A percentile compares a stretch with the other conserved stretches of the same genome.
These are phyloP conservation scores for Salix caprea DNA, from an alignment of 345 rosid genomes.

Conservation along the genomic window DNA sequence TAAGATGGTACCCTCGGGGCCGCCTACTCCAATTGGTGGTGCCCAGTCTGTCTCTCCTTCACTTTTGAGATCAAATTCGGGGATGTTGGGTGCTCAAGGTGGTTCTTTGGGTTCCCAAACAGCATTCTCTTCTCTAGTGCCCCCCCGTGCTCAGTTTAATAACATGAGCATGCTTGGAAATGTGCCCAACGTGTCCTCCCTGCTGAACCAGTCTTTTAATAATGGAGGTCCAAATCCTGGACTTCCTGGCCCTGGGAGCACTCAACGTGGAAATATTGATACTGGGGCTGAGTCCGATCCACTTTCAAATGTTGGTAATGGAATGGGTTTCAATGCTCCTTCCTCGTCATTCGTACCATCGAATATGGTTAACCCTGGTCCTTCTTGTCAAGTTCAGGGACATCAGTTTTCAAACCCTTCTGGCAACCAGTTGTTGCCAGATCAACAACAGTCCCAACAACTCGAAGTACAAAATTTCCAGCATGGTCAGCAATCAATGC, in stretches of 20 bases:
- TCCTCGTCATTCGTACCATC: constrained; percentile 56
- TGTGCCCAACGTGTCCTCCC: constrained; percentile 67
- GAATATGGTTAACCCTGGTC: constrained; percentile 57
- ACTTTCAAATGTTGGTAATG: constrained; percentile 59
- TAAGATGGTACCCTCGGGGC: constrained; percentile 84
- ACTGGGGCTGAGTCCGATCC: constrained; percentile 75
- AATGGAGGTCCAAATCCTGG: constrained; percentile 59
- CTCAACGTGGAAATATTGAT: constrained; percentile 56
- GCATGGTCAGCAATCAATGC: constrained; percentile 68
- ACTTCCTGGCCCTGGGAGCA: constrained; percentile 47
- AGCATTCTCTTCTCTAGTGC: constrained; percentile 57
- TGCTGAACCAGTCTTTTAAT: constrained; percentile 81
- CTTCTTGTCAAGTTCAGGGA: constrained; percentile 69
- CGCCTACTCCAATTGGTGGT: constrained; percentile 71
- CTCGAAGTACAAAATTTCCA: constrained; percentile 66
- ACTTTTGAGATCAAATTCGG: constrained; percentile 65
- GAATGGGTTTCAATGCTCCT: constrained; percentile 57
- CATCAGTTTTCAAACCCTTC: constrained; percentile 64
- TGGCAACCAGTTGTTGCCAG: constrained; percentile 58
- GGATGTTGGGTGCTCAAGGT: constrained; percentile 72
- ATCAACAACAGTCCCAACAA: constrained; percentile 68
- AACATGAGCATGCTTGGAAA: constrained; percentile 78
- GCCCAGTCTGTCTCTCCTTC: constrained; percentile 67
- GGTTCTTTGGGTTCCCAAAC: constrained; percentile 64
- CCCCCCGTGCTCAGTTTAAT: constrained; percentile 68